Evolutionary conservation across 495 filamentous ascomycete species (phyloP), one percentile per base, ranked within the genome.

Genomic region (Talaromyces liani): DNA sequence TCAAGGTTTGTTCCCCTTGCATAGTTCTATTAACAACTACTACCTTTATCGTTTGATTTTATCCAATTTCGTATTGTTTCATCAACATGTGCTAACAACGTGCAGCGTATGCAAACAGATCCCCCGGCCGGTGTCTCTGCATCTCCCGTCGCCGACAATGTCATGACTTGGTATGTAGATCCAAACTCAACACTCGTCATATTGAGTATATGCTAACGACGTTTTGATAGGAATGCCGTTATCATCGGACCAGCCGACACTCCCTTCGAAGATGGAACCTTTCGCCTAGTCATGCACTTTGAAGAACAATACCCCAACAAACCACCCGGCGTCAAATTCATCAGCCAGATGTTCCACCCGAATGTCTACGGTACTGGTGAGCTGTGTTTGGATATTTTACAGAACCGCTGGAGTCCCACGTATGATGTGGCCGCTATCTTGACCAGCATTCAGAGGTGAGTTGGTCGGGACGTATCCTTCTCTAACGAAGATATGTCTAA

Each of bases 261-360:
- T 0, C 93, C 95, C 9, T 98, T 98, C 73, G 94, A 98, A 77
- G 94, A 98, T 78, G 94, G 94, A 57, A 98, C 95, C 8, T 98
- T 98, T 74, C 84, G 93, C 54, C 85, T 98, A 7, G 93, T 98
- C 58, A 98, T 98, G 94, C 92, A 97, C 69, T 98, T 98, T 64
- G 94, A 98, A 71, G 94, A 98, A 71, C 91, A 94, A 64, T 98
- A 98, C 69, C 94, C 94, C 12, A 98, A 98, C 78, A 98, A 98
- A 72, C 94, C 94, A 1, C 94, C 94, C 0, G 90, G 91, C 2
- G 94, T 98, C 73, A 98, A 98, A 72, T 98, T 98, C 73, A 96
- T 98, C 76, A 96, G 91, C 74, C 85, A 92, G 70, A 98, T 98
- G 94, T 98, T 98, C 76, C 94, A 98, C 70, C 94, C 94, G 2